These are phyloP conservation scores for Ogataea hybrid DNA, from an alignment of 1,139 yeast genomes.

Conservation along the genomic window DNA sequence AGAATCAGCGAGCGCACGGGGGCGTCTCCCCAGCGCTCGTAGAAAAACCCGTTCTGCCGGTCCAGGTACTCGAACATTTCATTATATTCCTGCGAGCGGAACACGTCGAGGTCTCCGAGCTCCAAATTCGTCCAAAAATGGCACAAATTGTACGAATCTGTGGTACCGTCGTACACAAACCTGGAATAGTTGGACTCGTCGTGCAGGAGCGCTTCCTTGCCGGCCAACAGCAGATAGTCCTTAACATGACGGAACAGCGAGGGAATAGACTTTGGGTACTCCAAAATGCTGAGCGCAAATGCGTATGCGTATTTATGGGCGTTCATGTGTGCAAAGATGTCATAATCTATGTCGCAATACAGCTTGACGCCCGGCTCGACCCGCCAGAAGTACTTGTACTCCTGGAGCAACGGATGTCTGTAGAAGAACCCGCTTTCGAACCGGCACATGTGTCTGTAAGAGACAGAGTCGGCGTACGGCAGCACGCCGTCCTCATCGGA, in stretches of 20 bases:
- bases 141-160: slow-evolving; percentile 55
- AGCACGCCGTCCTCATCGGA: slow-evolving; percentile 32
- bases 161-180: slow-evolving; percentile 48
- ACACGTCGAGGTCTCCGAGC: slow-evolving; percentile 54
- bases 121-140: slow-evolving; percentile 77
- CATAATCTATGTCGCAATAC: slow-evolving; percentile 54
- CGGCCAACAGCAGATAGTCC: slow-evolving; percentile 23
- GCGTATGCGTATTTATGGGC: slow-evolving; percentile 48
- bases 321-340: slow-evolving; percentile 49
- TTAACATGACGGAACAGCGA: slow-evolving; percentile 41
- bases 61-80: slow-evolving; percentile 50
- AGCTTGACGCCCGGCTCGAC: slow-evolving; percentile 59
- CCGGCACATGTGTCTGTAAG: slow-evolving; percentile 78
- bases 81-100: slow-evolving; percentile 49
- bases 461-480: slow-evolving; percentile 47
- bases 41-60: slow-evolving; percentile 57
- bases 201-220: slow-evolving; percentile 12
- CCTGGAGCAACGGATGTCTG: slow-evolving; percentile 43
- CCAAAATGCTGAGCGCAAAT: slow-evolving; percentile 52
- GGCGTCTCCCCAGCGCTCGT: slow-evolving; percentile 73
- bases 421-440: slow-evolving; percentile 69
- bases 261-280: slow-evolving; percentile 49
- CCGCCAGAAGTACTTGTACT: slow-evolving; percentile 52
- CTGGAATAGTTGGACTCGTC: slow-evolving; percentile 42
- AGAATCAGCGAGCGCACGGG: slow-evolving; percentile 63